Conservation (phyloP, 2,329 filamentous ascomycete species). For the Colletotrichum sp. region DNA sequence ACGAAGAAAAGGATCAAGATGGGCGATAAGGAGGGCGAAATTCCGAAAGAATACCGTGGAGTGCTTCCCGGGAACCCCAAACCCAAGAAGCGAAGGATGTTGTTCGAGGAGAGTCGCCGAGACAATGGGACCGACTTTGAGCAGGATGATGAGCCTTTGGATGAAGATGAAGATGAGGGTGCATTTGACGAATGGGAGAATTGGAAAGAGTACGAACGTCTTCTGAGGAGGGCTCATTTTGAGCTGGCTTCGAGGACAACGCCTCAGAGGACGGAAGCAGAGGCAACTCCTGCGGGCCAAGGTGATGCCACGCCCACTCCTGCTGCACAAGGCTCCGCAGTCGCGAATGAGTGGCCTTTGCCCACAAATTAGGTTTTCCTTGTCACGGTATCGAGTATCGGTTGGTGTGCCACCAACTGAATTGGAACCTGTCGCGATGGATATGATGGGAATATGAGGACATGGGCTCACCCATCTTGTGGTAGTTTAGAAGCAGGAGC, state of each 20-base stretch:
- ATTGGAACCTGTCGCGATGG: too few relatives aligned
- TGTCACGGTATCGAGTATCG: too few relatives aligned
- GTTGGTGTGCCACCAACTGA: too few relatives aligned
- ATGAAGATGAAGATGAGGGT: background rate
- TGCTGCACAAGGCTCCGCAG: background rate
- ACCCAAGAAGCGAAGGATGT: background rate
- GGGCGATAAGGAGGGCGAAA: background rate
- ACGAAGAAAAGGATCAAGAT: background rate
- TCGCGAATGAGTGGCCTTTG: background rate
- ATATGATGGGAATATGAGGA: too few relatives aligned
- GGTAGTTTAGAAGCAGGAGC: too few relatives aligned
- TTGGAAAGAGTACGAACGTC: background rate
- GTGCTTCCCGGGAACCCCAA: background rate
- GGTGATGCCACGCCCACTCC: background rate
- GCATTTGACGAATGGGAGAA: background rate
- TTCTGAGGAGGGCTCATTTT: background rate
- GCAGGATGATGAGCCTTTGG: background rate
- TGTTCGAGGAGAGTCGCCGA: background rate
- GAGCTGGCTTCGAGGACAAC: background rate
- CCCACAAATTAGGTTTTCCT: too few relatives aligned
- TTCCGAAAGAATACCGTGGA: background rate
- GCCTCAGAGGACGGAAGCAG: background rate
- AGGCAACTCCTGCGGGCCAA: background rate
- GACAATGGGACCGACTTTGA: background rate
- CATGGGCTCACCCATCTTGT: too few relatives aligned